phyloP scores from a whole-genome alignment of 805 yeast species.

The Priceomyces medius region DNA sequence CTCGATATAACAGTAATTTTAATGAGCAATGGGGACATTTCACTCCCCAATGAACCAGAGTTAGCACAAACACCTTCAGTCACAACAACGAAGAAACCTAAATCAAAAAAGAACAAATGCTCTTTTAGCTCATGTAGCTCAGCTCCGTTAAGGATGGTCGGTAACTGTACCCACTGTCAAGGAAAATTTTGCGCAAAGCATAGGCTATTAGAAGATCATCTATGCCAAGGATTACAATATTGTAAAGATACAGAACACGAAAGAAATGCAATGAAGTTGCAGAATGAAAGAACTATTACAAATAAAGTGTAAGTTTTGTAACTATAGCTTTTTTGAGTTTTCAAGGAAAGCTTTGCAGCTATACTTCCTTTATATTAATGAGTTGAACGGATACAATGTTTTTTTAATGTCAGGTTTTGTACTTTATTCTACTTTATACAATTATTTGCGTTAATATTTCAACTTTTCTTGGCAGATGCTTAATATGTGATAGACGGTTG shows the following conservation, averaged over 20 bases:
- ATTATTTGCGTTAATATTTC: background rate
- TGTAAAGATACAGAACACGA: constrained; percentile 85
- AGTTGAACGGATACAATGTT: too few species aligned
- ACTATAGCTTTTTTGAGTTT: too few species aligned
- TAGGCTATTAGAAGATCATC: constrained; percentile 80
- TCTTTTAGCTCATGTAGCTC: constrained; percentile 59
- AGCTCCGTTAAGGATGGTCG: constrained; percentile 66
- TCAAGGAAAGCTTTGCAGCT: too few species aligned
- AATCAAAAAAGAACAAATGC: constrained; percentile 46
- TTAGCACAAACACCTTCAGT: constrained; percentile 16
- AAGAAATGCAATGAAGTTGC: constrained; percentile 78
- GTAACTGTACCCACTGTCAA: constrained; percentile 80
- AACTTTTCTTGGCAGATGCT: background rate
- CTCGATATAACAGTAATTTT: constrained; percentile 21
- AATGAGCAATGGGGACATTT: constrained; percentile 24
- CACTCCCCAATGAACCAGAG: constrained; percentile 2
- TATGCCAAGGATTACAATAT: constrained; percentile 70
- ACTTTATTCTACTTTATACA: background rate
- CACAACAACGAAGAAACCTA: constrained; percentile 22
- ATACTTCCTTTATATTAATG: too few species aligned
- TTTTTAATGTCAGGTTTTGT: too few species aligned
- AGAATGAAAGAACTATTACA: constrained; percentile 80
- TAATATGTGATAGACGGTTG: constrained; percentile 1
- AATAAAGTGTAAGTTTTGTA: constrained; percentile 63
- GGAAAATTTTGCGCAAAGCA: constrained; percentile 88